Percentiles rank a stretch among this genome's conserved stretches.
phyloP scores from a whole-genome alignment of 176 grass and related monocot genomes.

The Carex myosuroides region DNA sequence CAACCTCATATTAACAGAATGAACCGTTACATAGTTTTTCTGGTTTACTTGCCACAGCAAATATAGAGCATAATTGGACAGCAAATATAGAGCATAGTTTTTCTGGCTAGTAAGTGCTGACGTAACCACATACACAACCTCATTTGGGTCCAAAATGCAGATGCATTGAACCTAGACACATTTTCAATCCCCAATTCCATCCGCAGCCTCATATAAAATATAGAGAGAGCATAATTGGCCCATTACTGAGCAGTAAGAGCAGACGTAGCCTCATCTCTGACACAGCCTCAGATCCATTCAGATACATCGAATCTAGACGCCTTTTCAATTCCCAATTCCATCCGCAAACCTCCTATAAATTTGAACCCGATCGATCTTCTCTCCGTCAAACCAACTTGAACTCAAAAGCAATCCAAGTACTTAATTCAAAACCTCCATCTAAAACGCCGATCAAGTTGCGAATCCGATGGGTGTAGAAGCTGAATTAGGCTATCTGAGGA shows the following conservation, averaged over 20 bases:
- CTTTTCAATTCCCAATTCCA: neutral
- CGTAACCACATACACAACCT: neutral
- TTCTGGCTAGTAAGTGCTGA: neutral
- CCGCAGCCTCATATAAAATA: neutral
- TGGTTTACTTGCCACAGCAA: neutral
- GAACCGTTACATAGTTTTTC: neutral
- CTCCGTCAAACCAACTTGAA: neutral
- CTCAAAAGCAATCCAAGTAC: neutral
- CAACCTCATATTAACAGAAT: neutral
- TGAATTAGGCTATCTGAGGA: constrained; percentile 37
- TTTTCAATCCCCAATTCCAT: neutral
- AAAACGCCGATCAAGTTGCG: neutral
- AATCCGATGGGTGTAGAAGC: neutral
- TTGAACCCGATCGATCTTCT: neutral
- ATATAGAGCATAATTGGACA: neutral
- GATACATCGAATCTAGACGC: neutral
- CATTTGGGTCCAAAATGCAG: neutral
- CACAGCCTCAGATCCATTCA: neutral
- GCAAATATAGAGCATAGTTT: too few species aligned
- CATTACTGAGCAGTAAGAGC: neutral
- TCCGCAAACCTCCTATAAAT: neutral
- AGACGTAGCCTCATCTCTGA: neutral
- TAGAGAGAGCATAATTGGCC: too few species aligned
- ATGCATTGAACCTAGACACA: constrained; percentile 9
- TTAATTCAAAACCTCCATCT: neutral